These are phyloP conservation scores for Crithidia sp. DNA, from an alignment of 208 protist genomes.

Conservation along the genomic window DNA sequence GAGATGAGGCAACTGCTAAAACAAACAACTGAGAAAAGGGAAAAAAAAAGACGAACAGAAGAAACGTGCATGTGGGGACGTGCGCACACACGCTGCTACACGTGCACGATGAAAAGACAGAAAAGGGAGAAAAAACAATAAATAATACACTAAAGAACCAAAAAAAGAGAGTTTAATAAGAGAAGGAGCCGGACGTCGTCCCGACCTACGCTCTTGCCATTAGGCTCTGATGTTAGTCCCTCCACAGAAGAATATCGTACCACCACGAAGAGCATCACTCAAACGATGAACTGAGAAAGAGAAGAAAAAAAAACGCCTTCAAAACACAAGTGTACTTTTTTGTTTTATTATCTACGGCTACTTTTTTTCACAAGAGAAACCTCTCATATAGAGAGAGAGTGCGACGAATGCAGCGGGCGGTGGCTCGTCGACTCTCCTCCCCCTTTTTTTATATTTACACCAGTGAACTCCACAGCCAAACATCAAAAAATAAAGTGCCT, in stretches of 20 bases:
- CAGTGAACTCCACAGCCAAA: neutral
- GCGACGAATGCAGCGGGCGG: no score
- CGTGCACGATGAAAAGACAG: neutral
- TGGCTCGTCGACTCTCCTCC: neutral
- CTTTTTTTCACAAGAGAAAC: slow-evolving; percentile 4
- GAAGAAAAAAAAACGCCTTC: slow-evolving; percentile 16
- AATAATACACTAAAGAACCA: slow-evolving; percentile 10
- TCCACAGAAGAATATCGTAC: no score
- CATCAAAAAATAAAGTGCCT: no score
- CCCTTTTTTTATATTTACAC: slow-evolving; percentile 5
- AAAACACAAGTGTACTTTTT: neutral
- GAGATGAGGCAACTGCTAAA: no score
- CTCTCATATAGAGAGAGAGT: neutral
- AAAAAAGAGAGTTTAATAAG: slow-evolving; percentile 10
- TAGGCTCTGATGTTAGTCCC: no score
- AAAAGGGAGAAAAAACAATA: neutral
- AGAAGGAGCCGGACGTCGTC: slow-evolving; percentile 8
- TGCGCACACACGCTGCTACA: no score
- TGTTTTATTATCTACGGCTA: slow-evolving; percentile 11
- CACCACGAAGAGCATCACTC: no score
- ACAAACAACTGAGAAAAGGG: neutral
- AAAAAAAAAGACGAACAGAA: slow-evolving; percentile 14
- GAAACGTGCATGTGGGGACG: neutral
- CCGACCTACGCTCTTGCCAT: neutral
- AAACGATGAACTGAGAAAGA: no score